These are phyloP conservation scores for Podospora comata DNA, from an alignment of 495 filamentous ascomycete species.

Conservation along the genomic window DNA sequence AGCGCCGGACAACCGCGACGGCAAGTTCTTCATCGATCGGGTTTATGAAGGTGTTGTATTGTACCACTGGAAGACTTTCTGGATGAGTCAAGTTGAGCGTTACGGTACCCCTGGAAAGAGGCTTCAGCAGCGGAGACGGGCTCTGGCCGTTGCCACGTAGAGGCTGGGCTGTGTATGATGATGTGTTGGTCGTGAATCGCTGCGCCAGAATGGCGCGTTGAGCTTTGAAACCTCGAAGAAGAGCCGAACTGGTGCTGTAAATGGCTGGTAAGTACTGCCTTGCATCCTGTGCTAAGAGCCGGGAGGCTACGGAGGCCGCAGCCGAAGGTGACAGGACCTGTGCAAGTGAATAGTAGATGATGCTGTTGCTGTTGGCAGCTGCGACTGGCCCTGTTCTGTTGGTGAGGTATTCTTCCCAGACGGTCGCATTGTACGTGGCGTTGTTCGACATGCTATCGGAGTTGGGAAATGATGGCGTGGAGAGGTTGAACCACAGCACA, in stretches of 20 bases:
- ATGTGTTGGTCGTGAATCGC: constrained; percentile 7
- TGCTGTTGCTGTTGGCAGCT: constrained; percentile 18
- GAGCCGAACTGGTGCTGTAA: constrained; percentile 16
- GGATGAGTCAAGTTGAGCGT: constrained; percentile 35
- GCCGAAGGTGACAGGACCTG: constrained; percentile 13
- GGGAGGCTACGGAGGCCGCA: constrained; percentile 10
- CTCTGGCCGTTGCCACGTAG: constrained; percentile 27
- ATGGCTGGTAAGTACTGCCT: constrained; percentile 16
- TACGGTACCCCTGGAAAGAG: constrained; percentile 42
- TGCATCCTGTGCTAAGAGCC: constrained; percentile 21
- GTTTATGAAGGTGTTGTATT: constrained; percentile 36
- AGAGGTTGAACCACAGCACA: constrained; percentile 24
- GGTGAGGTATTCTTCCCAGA: constrained; percentile 28
- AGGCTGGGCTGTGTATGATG: constrained; percentile 16
- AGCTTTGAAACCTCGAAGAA: constrained; percentile 21
- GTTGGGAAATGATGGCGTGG: constrained; percentile 30
- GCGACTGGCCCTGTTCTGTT: constrained; percentile 29
- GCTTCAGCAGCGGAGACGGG: constrained; percentile 29
- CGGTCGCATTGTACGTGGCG: constrained; percentile 25
- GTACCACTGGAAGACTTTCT: constrained; percentile 27
- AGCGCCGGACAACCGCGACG: constrained; percentile 51
- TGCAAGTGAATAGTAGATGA: constrained; percentile 20
- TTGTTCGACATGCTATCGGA: constrained; percentile 28
- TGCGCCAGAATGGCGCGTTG: constrained; percentile 24
- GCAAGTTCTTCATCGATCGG: constrained; percentile 31